These are phyloP conservation scores for Spergularia azorica DNA, from an alignment of 179 eudicot genomes.

Conservation along the genomic window DNA sequence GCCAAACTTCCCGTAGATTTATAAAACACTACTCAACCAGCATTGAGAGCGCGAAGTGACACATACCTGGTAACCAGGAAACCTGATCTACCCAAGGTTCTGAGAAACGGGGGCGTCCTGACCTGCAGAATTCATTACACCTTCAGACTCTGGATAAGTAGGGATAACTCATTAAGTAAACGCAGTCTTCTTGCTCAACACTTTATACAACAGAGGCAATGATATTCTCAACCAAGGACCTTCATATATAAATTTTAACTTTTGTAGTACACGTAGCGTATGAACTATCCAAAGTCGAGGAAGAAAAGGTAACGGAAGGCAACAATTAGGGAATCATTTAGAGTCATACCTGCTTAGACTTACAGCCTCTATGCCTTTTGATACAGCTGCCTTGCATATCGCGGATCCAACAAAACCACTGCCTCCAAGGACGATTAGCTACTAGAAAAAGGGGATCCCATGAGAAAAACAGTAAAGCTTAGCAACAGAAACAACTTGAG, in stretches of 20 bases:
- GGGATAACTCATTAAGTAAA: neutral
- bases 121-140: constrained; percentile 45
- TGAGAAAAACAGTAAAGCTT: constrained; percentile 20
- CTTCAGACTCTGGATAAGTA: constrained; percentile 5
- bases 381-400: constrained; percentile 95
- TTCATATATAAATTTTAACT: neutral
- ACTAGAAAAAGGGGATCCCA: constrained; percentile 33
- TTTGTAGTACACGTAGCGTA: constrained; percentile 5
- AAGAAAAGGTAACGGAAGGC: constrained; percentile 4
- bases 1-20: neutral
- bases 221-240: neutral
- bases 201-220: neutral
- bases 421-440: constrained; percentile 97
- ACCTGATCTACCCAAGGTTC: constrained; percentile 90
- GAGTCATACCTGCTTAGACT: constrained; percentile 82
- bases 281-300: neutral
- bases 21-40: neutral
- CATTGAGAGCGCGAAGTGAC: constrained; percentile 16
- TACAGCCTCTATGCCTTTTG: constrained; percentile 86
- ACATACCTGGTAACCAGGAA: constrained; percentile 80
- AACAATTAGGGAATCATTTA: neutral
- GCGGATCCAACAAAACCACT: constrained; percentile 98
- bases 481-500: constrained; percentile 10
- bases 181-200: neutral
- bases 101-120: constrained; percentile 81